Base-by-base conservation (phyloP, 208 protist species). In the Trypanosoma grayi region DNA sequence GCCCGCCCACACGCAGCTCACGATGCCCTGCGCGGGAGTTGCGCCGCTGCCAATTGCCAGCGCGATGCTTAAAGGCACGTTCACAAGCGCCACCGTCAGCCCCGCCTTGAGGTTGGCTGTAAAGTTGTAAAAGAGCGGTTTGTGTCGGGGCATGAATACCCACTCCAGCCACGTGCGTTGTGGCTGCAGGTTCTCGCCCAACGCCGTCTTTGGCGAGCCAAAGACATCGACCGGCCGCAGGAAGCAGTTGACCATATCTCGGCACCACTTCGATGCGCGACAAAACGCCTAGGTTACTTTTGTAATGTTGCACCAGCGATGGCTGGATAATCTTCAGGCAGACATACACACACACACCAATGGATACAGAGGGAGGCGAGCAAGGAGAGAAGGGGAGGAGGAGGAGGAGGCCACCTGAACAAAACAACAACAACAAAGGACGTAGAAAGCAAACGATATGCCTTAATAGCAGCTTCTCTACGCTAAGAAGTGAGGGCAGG, bases 1-100 rank as follows among this genome's bases (percentile, higher is more conserved):
- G 34, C 59, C 67, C 18, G 67, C 67, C 67, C 67, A 73, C 5
- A 73, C 67, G 27, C 59, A 63, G 61, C 59, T 67, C 53, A 73
- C 67, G 45, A 73, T 67, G 14, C 67, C 67, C 36, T 65, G 60
- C 41, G 24, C 67, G 14, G 67, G 67, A 2, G 41, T 58, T n/a
- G 59, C 67, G 4, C 67, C 67, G 50, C 67, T 73, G 7, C 59
- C 67, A 55, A 73, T 73, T 9, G 67, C 67, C 13, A 73, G 60
- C 4, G 67, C 57, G 54, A 73, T 73, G 43, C 67, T 73, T 14
- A 73, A 33, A 7, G 67, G 67, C 1, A 73, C 67, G 51, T 66
- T 73, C 11, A 73, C 67, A 37, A 73, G 51, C 10, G 67, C 60
- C 16, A 73, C 67, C 18, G 67, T 67, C 40, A 67, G 14, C 1